Conservation (phyloP, 805 yeast genomes). For the Wickerhamiella slavikovae region DNA sequence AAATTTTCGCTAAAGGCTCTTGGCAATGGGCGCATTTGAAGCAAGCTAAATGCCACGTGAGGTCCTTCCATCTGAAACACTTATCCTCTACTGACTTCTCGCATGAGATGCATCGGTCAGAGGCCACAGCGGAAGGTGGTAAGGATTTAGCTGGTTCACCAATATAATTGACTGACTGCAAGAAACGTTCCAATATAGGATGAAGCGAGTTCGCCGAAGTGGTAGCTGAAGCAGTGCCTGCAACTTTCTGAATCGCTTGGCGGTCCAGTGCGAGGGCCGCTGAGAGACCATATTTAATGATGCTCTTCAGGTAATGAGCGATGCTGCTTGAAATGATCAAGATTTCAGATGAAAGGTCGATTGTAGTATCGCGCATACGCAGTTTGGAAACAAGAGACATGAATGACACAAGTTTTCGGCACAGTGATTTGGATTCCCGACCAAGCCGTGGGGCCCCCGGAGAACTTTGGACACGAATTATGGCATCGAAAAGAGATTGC, state of each 20-base stretch:
- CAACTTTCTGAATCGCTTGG: background rate
- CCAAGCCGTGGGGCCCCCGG: constrained; percentile 11
- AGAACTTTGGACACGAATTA: constrained; percentile 24
- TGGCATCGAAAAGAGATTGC: constrained; percentile 55
- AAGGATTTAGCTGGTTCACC: constrained; percentile 14
- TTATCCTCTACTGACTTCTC: constrained; percentile 60
- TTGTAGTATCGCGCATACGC: constrained; percentile 9
- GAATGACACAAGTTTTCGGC: constrained; percentile 79
- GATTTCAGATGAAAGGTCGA: constrained; percentile 20
- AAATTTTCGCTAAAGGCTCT: constrained; percentile 24
- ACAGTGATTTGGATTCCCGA: constrained; percentile 61
- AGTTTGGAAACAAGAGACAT: constrained; percentile 62
- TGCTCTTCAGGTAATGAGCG: constrained; percentile 77
- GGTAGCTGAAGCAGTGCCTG: background rate
- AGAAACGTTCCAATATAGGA: constrained; percentile 1
- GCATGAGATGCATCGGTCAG: constrained; percentile 61
- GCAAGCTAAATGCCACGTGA: constrained; percentile 72
- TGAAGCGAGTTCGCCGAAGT: background rate
- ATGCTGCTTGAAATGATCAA: constrained; percentile 71
- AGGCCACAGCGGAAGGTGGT: constrained; percentile 22
- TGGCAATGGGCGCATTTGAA: constrained; percentile 43
- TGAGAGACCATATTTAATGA: constrained; percentile 62
- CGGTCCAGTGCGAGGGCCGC: constrained; percentile 49
- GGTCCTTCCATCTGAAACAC: constrained; percentile 39
- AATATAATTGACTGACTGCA: background rate